Percentiles rank a stretch among this genome's conserved stretches.
These are phyloP conservation scores for Scutellaria barbata DNA, from an alignment of 257 asterid genomes.

Conservation along the genomic window DNA sequence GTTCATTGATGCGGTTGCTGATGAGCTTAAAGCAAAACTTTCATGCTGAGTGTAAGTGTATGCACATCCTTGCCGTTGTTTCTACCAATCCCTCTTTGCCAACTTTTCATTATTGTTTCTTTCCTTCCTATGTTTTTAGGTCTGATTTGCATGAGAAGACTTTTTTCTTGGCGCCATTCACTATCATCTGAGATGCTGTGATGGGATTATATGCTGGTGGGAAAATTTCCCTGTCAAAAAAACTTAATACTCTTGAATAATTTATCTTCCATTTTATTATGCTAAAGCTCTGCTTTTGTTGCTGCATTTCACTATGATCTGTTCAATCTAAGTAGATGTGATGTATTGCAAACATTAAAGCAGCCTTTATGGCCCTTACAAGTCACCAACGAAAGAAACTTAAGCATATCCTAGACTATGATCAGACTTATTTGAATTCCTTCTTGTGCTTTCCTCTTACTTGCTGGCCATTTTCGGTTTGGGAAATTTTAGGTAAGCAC, in stretches of 20 bases:
- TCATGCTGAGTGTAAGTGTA: constrained; percentile 42
- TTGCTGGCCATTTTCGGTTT: background rate
- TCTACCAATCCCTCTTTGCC: constrained; percentile 2
- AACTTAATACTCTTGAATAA: constrained; percentile 27
- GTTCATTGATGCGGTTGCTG: constrained; percentile 93
- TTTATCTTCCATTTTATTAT: constrained; percentile 33
- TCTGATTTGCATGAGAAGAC: constrained; percentile 26
- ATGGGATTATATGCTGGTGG: constrained; percentile 16
- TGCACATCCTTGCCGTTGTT: background rate
- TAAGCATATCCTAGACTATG: background rate
- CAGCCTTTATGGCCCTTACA: constrained; percentile 7
- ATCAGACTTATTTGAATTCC: background rate
- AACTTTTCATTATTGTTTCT: background rate
- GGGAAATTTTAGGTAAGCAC: too few species aligned
- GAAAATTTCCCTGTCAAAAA: constrained; percentile 5
- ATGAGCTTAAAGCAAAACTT: constrained; percentile 79
- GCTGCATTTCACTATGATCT: constrained; percentile 26
- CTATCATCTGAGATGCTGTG: background rate
- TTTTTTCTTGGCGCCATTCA: background rate
- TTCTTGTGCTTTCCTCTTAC: background rate
- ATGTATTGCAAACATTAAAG: constrained; percentile 23
- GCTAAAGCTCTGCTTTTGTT: constrained; percentile 22
- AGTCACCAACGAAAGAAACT: constrained; percentile 20
- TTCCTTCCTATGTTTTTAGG: constrained; percentile 6
- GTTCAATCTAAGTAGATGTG: constrained; percentile 20